Conservation (phyloP, 2,329 filamentous ascomycete genomes). For the Ilyonectria mors-panacis region DNA sequence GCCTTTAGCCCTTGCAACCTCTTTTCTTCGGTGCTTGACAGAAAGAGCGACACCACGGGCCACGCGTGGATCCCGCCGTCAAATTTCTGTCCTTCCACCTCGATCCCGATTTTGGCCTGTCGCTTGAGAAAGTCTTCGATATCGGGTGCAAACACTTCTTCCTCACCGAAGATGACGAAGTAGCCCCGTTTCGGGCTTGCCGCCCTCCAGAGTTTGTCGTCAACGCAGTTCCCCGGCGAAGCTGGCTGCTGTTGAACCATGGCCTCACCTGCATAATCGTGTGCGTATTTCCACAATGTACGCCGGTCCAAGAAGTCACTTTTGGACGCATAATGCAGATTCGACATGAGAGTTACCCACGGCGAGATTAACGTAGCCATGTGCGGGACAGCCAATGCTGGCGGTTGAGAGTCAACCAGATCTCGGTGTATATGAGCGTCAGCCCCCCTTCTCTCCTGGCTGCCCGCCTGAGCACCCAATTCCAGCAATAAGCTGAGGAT, state of each 20-base stretch:
- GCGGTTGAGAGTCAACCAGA: constrained; percentile 33
- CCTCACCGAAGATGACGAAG: constrained; percentile 79
- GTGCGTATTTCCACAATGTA: constrained; percentile 78
- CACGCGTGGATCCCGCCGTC: constrained; percentile 83
- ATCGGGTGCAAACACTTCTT: constrained; percentile 84
- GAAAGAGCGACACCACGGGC: constrained; percentile 79
- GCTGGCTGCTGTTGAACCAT: constrained; percentile 55
- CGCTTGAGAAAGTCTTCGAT: constrained; percentile 72
- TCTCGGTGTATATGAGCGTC: constrained; percentile 30
- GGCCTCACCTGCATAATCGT: constrained; percentile 72
- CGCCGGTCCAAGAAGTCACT: constrained; percentile 82
- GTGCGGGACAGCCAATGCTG: constrained; percentile 52
- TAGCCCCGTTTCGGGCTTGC: constrained; percentile 78
- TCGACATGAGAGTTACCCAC: constrained; percentile 82
- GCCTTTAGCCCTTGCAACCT: constrained; percentile 67
- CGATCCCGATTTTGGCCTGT: constrained; percentile 67
- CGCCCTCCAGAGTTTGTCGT: constrained; percentile 75
- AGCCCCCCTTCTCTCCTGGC: constrained; percentile 36
- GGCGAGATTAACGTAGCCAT: constrained; percentile 84
- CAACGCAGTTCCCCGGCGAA: constrained; percentile 80
- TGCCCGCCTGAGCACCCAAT: constrained; percentile 61
- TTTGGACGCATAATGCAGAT: constrained; percentile 75
- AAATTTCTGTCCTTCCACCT: constrained; percentile 73
- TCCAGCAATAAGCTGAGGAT: constrained; percentile 81
- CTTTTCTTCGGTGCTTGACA: constrained; percentile 63